Evolutionary conservation across 129 eudicot genomes (phyloP), one percentile per base, ranked within the genome.

Genomic region (Flaveria bidentis): DNA sequence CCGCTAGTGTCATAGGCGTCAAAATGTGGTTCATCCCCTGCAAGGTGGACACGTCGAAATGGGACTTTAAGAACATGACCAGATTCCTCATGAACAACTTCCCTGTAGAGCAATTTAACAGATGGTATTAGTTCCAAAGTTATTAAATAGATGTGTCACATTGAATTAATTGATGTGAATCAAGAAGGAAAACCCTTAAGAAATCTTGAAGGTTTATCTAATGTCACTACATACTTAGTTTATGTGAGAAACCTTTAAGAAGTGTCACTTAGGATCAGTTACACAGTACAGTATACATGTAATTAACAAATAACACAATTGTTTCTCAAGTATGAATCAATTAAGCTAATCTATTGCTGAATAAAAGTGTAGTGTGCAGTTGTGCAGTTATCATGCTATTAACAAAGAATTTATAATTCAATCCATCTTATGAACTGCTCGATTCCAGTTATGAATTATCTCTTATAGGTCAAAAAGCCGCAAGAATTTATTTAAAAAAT

Each of bases 1-100:
- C 99, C 99, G 62, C 99, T 95, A 79, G 97, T 95, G 84, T 95
- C 99, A 68, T 95, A 95, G 39, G 96, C 82, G 77, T 95, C 99
- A 64, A 95, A 95, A 89, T 95, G 97, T 8, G 97, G 94, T 67
- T 89, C 97, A 47, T 95, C 99, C 36, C 99, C 99, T 45, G 94
- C 62, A 4, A 95, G 77, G 76, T 95, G 99, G 72, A 95, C 86
- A 10, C 99, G 92, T 53, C 99, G 84, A 64, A 95, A 95, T 64
- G 99, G 99, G 78, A 95, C 96, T 81, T 85, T 92, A 62, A 95
- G 96, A 76, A 95, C 88, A 80, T 84, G 85, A 46, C 99, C 99
- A 67, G 99, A 87, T 65, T 86, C 82, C 76, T 91, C 89, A 79
- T 95, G 99, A 51, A 77, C 67, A 71, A 85, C 91, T 85, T 95